Percentiles rank a stretch among this genome's conserved stretches.
phyloP scores from a whole-genome alignment of 345 rosid species.

The Rhodomyrtus tomentosa region DNA sequence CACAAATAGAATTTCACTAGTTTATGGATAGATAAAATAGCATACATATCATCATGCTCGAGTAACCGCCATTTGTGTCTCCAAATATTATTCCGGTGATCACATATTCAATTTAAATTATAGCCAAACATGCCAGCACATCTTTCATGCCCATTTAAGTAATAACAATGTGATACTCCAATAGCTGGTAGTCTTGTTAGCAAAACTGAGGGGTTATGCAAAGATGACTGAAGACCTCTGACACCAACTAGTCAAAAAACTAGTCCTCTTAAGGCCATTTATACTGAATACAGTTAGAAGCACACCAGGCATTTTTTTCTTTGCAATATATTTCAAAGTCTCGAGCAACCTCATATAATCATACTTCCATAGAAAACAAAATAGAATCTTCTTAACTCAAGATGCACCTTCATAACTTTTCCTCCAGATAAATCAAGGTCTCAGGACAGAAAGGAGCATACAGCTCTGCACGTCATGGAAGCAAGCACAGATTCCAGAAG shows the following conservation, averaged over 20 bases:
- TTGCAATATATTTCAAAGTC: background rate
- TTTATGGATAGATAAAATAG: background rate
- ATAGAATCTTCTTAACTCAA: slow-evolving; percentile 3
- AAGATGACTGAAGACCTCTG: background rate
- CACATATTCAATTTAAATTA: background rate
- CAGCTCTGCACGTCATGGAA: slow-evolving; percentile 97
- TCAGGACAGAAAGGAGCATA: slow-evolving; percentile 72
- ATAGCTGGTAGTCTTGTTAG: background rate
- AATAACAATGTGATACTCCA: background rate
- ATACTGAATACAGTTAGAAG: background rate
- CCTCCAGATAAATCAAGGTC: slow-evolving; percentile 46
- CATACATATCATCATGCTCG: background rate
- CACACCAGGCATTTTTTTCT: background rate
- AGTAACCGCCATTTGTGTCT: background rate
- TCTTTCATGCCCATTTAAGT: background rate
- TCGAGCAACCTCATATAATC: background rate
- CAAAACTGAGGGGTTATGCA: background rate
- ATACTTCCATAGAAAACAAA: background rate
- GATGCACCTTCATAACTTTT: slow-evolving; percentile 50
- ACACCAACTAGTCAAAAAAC: background rate
- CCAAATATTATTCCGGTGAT: background rate
- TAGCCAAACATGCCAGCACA: background rate
- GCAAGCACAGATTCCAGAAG: slow-evolving; percentile 97
- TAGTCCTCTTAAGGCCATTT: background rate
- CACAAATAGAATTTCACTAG: background rate